These are phyloP conservation scores for Candida namnaoensis DNA, from an alignment of 805 yeast species.

Conservation along the genomic window DNA sequence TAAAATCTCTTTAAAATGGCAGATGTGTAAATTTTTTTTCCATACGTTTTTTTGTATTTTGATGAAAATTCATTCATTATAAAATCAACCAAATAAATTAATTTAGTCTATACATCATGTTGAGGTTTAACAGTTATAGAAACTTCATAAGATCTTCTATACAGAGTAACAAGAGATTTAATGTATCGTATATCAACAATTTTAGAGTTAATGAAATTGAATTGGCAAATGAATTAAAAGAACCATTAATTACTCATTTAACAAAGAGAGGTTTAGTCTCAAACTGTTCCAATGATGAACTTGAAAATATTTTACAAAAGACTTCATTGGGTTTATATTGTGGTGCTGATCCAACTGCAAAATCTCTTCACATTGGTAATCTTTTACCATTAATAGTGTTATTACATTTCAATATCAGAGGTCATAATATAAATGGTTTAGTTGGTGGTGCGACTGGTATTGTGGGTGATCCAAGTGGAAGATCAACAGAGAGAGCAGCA, in stretches of 20 bases:
- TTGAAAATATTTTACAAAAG: slow-evolving; percentile 16
- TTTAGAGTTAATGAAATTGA: slow-evolving; percentile 12
- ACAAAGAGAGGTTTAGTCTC: slow-evolving; percentile 39
- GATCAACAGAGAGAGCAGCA: slow-evolving; percentile 61
- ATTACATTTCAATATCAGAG: slow-evolving; percentile 75
- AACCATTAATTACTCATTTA: slow-evolving; percentile 31
- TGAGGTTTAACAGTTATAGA: too few species aligned
- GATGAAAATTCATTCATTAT: too few species aligned
- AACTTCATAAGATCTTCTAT: too few species aligned
- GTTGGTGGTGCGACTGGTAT: slow-evolving; percentile 95
- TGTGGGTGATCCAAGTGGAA: slow-evolving; percentile 96
- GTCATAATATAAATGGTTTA: slow-evolving; percentile 75
- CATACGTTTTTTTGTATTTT: too few species aligned
- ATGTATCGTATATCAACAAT: slow-evolving; percentile 1
- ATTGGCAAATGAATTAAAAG: slow-evolving; percentile 20
- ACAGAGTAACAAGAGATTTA: slow-evolving; percentile 1
- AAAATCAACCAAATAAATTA: too few species aligned
- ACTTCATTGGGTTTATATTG: slow-evolving; percentile 59
- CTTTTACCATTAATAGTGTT: slow-evolving; percentile 79
- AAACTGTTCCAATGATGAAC: slow-evolving; percentile 25
- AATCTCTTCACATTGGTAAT: slow-evolving; percentile 85
- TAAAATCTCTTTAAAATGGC: too few species aligned
- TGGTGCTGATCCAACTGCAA: slow-evolving; percentile 96
- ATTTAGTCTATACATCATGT: too few species aligned
- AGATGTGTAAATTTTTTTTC: too few species aligned